Base-by-base conservation (phyloP, 2,329 filamentous ascomycete genomes). In the Fusarium decemcellulare region DNA sequence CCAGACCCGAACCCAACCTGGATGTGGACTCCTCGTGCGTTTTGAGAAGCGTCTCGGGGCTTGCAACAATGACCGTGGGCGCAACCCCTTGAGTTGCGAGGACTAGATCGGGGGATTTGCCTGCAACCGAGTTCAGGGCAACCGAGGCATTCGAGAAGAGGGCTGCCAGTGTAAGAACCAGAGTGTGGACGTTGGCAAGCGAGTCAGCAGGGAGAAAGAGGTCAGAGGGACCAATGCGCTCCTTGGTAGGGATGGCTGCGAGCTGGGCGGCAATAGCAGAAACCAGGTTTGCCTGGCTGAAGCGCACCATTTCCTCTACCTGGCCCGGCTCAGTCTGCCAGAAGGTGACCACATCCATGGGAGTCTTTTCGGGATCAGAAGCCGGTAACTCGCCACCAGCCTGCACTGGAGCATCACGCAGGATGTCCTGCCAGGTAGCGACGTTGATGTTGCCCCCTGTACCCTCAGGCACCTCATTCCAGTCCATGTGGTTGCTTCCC, bases 401-500 rank as follows among this genome's bases (percentile, higher is more conserved):
- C 57, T 83, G 84, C 30, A 83, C 81, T 16, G 90, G 88, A 69
- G 87, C 86, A 66, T 96, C 92, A 69, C 92, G 89, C 29, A 98
- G 83, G 56, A 98, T 87, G 63, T 98, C 93, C 75, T 97, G 93
- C 95, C 95, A 99, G 14, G 95, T 96, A n/a, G 91, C 88, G 15
- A 98, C 92, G 59, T 92, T 92, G 65, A 97, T 85, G 66, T 87
- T 90, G 61, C 91, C 88, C 15, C 91, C 91, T 60, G 91, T 91
- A 54, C 92, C 92, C 75, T 92, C 88, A 11, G 95, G 94, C 3
- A 95, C 89, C 77, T 95, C 93, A 73, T 93, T 95, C 95, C 95
- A 99, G 80, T 97, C 95, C 87, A 99, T 92, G 77, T 98, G 95
- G 72, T 90, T 89, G 82, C 91, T 98, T 43, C 94, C 94, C 76